These are phyloP conservation scores for Ganoderma leucocontextum DNA, from an alignment of 1,284 basidiomycete species.

Conservation along the genomic window DNA sequence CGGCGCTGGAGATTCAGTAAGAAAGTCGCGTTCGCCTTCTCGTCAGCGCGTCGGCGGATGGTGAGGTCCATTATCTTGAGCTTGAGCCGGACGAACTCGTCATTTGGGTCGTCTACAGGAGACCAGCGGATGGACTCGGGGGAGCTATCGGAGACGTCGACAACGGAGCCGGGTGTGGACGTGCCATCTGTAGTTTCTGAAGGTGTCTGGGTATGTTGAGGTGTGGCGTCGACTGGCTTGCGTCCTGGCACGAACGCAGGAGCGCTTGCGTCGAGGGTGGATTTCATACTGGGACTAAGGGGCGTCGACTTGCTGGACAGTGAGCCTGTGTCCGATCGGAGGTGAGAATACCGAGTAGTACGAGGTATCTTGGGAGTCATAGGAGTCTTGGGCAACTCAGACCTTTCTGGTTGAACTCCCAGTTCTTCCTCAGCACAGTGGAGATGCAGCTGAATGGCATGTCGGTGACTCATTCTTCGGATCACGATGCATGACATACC, in stretches of 20 bases:
- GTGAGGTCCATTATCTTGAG: conserved; percentile 59
- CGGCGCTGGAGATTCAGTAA: conserved; percentile 59
- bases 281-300: conserved; percentile 24
- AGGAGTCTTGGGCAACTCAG: conserved; percentile 34
- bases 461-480: background rate
- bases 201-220: conserved; percentile 4
- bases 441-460: conserved; percentile 27
- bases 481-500: conserved; percentile 57
- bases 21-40: conserved; percentile 48
- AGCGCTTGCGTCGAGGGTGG: conserved; percentile 42
- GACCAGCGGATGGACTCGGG: conserved; percentile 40
- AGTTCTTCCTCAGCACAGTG: conserved; percentile 68
- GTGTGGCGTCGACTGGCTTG: conserved; percentile 16
- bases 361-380: conserved; percentile 41
- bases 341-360: conserved; percentile 41
- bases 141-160: conserved; percentile 22
- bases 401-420: conserved; percentile 35
- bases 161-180: conserved; percentile 18
- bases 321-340: conserved; percentile 37
- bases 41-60: conserved; percentile 41
- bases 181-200: conserved; percentile 13
- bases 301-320: conserved; percentile 20
- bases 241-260: conserved; percentile 48
- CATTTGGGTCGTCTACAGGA: conserved; percentile 64
- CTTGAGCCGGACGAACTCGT: conserved; percentile 69